Base-by-base conservation (phyloP, 1,139 yeast species). In the Candida tetrigidarum region DNA sequence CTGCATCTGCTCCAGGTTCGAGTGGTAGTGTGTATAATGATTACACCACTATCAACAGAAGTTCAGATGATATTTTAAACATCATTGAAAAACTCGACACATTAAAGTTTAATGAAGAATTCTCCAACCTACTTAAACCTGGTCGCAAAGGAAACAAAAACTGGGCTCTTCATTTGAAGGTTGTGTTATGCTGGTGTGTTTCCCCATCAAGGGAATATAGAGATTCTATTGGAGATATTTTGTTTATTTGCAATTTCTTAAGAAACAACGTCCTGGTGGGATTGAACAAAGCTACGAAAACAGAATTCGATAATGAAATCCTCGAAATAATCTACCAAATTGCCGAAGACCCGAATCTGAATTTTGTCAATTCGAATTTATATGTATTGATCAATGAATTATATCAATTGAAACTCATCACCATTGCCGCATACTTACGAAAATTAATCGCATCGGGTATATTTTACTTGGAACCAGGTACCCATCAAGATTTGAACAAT, bases 381-480 rank as follows among this genome's bases (percentile, higher is more conserved):
- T 76, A 76, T 52, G 71, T 77, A 5, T 64, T 86, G 39, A 69
- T 85, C 16, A 76, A 81, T 50, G 86, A 82, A 55, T 61, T 86
- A 8, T 73, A 76, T 41, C 75, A 71, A 32, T 61, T 78, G 39
- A 76, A 78, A 39, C 61, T 84, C 20, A 73, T 84, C 26, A 67
- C 80, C 1, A 77, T 86, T 2, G 83, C 92, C 0, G 78, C 88
- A 0, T 91, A 90, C 55, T 70, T 90, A 47, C 69, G 97, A 56
- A 81, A 85, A 51, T 67, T 90, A 29, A 90, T 91, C 42, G 90
- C 97, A 4, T 84, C 95, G 1, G 97, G 97, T 4, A 72, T 88
- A 0, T 78, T 90, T 42, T 89, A 86, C 59, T 59, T 78, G 6
- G 65, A 73, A 4, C 66, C 66, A 1, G 64, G 59, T 3, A 45